Evolutionary conservation across 331 rosid species (phyloP).

Genomic region (Pyracantha coccinea): DNA sequence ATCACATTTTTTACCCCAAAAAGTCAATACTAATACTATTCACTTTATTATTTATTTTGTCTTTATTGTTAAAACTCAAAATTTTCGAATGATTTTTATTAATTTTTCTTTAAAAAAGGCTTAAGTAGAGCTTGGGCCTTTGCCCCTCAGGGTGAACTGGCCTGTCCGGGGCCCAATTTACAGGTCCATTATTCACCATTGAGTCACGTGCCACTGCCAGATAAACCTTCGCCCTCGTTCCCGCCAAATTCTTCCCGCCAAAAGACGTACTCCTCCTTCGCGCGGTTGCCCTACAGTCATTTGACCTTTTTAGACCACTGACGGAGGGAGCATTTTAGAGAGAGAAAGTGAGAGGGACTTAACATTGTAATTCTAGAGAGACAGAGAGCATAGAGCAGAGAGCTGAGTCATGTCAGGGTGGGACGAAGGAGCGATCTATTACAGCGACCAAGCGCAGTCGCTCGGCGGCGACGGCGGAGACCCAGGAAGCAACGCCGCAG

Average conservation of each 20-base stretch:
- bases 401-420: conserved; percentile 75
- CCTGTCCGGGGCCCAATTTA: not conserved
- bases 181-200: not conserved
- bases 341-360: not conserved
- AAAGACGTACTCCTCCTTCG: not conserved
- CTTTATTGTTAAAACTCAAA: no score
- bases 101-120: no score
- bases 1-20: no score
- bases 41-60: no score
- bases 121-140: not conserved
- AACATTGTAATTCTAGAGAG: not conserved
- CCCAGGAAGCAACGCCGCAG: conserved; percentile 28
- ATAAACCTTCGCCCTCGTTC: conserved; percentile 10
- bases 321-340: not conserved
- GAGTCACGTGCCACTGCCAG: conserved; percentile 1
- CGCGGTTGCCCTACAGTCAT: not conserved
- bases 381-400: not conserved
- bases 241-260: conserved; percentile 37
- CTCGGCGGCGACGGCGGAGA: conserved; percentile 54
- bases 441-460: conserved; percentile 93
- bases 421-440: conserved; percentile 96
- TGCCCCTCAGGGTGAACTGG: not conserved
- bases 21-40: no score
- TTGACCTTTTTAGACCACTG: not conserved
- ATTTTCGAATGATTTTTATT: no score